These are phyloP conservation scores for Nemophila menziesii DNA, from an alignment of 257 asterid species.

Conservation along the genomic window DNA sequence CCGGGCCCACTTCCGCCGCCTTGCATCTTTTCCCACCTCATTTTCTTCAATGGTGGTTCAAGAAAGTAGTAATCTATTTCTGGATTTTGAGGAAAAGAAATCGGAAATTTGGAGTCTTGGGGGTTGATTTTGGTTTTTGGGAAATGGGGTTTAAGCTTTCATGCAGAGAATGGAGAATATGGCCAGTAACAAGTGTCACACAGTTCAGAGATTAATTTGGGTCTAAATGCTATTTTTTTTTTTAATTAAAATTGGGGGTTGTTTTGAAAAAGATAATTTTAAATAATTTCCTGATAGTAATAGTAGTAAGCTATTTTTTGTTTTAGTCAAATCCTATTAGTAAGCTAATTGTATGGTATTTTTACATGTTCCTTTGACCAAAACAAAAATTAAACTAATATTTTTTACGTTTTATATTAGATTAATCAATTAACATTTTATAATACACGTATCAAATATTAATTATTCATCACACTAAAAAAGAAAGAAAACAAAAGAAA, in stretches of 20 bases:
- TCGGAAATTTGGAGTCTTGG: conserved; percentile 6
- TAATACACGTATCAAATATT: too few species aligned
- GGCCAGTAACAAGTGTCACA: conserved; percentile 14
- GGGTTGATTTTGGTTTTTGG: conserved; percentile 8
- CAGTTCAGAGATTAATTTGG: conserved; percentile 4
- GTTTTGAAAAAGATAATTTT: not conserved
- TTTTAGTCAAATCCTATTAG: too few species aligned
- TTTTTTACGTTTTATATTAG: too few species aligned
- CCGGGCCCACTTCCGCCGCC: conserved; percentile 68
- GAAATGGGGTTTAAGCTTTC: conserved; percentile 7
- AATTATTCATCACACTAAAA: too few species aligned
- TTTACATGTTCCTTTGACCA: too few species aligned
- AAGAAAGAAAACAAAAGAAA: too few species aligned
- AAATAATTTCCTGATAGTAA: too few species aligned
- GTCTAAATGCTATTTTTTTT: not conserved
- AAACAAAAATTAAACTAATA: too few species aligned
- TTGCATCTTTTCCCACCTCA: conserved; percentile 84
- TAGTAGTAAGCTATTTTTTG: too few species aligned
- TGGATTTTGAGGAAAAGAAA: not conserved
- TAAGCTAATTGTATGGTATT: too few species aligned
- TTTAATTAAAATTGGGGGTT: not conserved
- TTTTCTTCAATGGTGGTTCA: conserved; percentile 13
- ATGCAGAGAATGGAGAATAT: conserved; percentile 11
- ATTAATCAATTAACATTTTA: too few species aligned
- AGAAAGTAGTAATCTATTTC: not conserved